Conservation (phyloP, 2,329 filamentous ascomycete genomes). For the Aspergillus carbonarius region DNA sequence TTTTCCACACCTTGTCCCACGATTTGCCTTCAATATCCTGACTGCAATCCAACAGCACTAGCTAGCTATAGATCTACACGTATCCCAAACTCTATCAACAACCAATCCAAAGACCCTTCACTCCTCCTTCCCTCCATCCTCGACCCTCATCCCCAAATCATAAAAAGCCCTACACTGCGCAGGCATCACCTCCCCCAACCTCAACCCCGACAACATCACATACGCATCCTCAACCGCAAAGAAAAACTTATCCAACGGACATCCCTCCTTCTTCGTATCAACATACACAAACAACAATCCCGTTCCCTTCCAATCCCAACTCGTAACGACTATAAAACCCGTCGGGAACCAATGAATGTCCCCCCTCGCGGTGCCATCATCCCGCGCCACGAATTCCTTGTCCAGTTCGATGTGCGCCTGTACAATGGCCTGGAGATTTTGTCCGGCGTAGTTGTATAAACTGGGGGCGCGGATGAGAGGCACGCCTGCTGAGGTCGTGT, state of each 20-base stretch:
- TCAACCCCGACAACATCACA: not conserved
- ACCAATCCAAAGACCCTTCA: not conserved
- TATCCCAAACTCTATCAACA: not conserved
- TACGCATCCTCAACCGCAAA: not conserved
- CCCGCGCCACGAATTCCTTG: not conserved
- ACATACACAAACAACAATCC: slow-evolving; percentile 7
- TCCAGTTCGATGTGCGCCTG: slow-evolving; percentile 4
- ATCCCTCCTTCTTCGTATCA: not conserved
- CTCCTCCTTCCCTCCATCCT: not conserved
- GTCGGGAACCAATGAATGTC: slow-evolving; percentile 5
- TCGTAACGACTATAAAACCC: slow-evolving; percentile 7
- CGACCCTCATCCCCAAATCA: not conserved
- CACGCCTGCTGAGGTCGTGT: not conserved
- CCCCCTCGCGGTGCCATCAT: not conserved
- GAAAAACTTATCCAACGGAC: not conserved
- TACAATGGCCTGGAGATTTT: slow-evolving; percentile 2
- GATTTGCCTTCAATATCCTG: too few relatives aligned
- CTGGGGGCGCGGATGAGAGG: slow-evolving; percentile 1
- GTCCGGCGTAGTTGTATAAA: not conserved
- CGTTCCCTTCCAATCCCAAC: not conserved
- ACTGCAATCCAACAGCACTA: too few relatives aligned
- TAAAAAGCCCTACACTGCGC: not conserved
- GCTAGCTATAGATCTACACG: too few relatives aligned
- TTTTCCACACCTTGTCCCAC: too few relatives aligned
- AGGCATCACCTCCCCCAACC: not conserved